A percentile compares a stretch with the other conserved stretches of the same genome.
These are phyloP conservation scores for Haberlea rhodopensis DNA, from an alignment of 257 asterid species.

Conservation along the genomic window DNA sequence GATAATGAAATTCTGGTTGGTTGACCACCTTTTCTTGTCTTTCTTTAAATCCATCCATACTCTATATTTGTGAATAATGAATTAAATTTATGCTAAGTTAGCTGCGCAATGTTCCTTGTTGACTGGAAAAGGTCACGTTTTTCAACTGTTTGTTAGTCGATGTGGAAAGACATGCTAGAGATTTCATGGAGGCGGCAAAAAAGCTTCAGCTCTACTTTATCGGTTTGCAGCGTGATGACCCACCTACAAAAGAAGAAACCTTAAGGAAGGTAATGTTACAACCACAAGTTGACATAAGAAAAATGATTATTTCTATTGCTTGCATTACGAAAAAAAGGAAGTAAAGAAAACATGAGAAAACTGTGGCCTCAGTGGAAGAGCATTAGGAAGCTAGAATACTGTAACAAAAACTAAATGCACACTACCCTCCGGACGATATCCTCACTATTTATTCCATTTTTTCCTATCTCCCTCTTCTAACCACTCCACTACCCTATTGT, in stretches of 20 bases:
- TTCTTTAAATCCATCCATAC: not conserved
- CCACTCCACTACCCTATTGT: not conserved
- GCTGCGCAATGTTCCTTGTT: not conserved
- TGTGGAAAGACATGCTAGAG: conserved; percentile 95
- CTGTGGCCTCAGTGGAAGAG: not conserved
- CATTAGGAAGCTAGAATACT: not conserved
- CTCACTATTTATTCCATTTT: not conserved
- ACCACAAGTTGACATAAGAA: not conserved
- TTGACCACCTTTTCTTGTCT: not conserved
- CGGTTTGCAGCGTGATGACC: conserved; percentile 83
- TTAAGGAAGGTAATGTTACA: conserved; percentile 57
- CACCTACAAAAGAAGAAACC: conserved; percentile 67
- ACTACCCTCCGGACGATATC: not conserved
- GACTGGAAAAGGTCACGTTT: conserved; percentile 3
- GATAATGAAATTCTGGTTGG: not conserved
- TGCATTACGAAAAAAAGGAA: too few relatives aligned
- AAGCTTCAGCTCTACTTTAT: conserved; percentile 83
- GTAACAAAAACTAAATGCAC: not conserved
- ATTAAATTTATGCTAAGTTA: not conserved
- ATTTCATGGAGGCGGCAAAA: conserved; percentile 96
- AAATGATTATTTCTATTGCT: not conserved
- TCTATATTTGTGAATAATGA: not conserved
- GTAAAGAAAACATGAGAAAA: too few relatives aligned
- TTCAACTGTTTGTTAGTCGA: conserved; percentile 53
- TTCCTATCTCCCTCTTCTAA: not conserved